Percentiles rank a stretch among this genome's conserved stretches.
Evolutionary conservation across 495 filamentous ascomycete species (phyloP).

Genomic region (Penicillium manginii): DNA sequence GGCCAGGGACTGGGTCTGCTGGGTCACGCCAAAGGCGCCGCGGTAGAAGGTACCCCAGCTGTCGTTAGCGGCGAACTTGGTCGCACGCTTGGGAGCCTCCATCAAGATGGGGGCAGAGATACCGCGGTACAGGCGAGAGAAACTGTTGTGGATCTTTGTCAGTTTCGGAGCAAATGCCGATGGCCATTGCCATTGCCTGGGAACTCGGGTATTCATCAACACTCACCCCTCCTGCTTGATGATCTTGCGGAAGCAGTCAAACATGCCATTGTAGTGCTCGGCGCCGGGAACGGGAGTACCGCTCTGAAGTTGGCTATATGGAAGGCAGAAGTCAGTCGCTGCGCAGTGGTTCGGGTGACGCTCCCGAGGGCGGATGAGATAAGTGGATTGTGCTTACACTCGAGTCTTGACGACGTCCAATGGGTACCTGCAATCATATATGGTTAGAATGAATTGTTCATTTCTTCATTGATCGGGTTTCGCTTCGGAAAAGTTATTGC

Average conservation of each 20-base stretch:
- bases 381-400: slow-evolving; percentile 64
- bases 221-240: slow-evolving; percentile 88
- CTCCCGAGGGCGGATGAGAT: slow-evolving; percentile 15
- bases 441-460: slow-evolving; percentile 17
- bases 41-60: slow-evolving; percentile 95
- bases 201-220: neutral
- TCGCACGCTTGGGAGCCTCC: slow-evolving; percentile 98
- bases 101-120: slow-evolving; percentile 96
- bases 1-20: slow-evolving; percentile 90
- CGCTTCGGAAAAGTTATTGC: neutral
- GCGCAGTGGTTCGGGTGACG: slow-evolving; percentile 9
- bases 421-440: slow-evolving; percentile 75
- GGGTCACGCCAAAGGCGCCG: slow-evolving; percentile 73
- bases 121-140: slow-evolving; percentile 90
- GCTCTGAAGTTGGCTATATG: slow-evolving; percentile 79
- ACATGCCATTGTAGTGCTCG: slow-evolving; percentile 91
- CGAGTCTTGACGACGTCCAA: slow-evolving; percentile 97
- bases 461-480: neutral
- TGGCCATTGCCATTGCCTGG: neutral
- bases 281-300: slow-evolving; percentile 63
- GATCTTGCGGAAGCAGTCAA: slow-evolving; percentile 97
- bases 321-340: slow-evolving; percentile 18
- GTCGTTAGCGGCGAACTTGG: slow-evolving; percentile 98
- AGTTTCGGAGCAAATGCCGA: slow-evolving; percentile 10
- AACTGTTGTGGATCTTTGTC: slow-evolving; percentile 46